Evolutionary conservation across 1,284 basidiomycete species (phyloP).

Genomic region (Ustilago tritici): DNA sequence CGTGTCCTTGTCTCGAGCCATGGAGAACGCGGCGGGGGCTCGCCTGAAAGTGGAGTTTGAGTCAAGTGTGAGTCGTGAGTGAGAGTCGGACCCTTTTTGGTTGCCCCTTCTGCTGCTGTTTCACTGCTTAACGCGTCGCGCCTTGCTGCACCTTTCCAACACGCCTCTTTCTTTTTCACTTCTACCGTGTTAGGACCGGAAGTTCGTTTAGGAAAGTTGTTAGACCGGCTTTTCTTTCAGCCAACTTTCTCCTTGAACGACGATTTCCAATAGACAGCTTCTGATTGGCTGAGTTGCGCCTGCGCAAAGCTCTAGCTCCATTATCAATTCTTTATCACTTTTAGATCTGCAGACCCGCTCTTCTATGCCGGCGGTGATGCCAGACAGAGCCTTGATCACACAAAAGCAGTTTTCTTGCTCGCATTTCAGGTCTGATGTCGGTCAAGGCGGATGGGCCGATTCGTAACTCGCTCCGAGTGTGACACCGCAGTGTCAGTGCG

Average conservation of each 20-base stretch:
- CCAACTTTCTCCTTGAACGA: too few relatives aligned
- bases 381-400: not conserved
- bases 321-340: constrained; percentile 12
- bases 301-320: not conserved
- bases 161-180: constrained; percentile 9
- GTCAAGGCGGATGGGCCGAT: not conserved
- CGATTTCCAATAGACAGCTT: constrained; percentile 29
- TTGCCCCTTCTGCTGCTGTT: not conserved
- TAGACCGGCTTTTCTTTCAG: not conserved
- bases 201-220: too few relatives aligned
- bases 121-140: constrained; percentile 34
- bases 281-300: constrained; percentile 27
- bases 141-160: constrained; percentile 8
- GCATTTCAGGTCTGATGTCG: not conserved
- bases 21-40: too few relatives aligned
- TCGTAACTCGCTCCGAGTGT: not conserved
- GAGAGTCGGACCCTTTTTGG: constrained; percentile 18
- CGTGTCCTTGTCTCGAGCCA: not conserved
- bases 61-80: not conserved
- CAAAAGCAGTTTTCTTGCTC: not conserved
- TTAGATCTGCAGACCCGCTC: not conserved
- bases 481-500: not conserved
- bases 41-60: constrained; percentile 18
- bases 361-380: not conserved
- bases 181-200: not conserved